Conservation (phyloP, 1,284 basidiomycete genomes). For the Boletus smithii region DNA sequence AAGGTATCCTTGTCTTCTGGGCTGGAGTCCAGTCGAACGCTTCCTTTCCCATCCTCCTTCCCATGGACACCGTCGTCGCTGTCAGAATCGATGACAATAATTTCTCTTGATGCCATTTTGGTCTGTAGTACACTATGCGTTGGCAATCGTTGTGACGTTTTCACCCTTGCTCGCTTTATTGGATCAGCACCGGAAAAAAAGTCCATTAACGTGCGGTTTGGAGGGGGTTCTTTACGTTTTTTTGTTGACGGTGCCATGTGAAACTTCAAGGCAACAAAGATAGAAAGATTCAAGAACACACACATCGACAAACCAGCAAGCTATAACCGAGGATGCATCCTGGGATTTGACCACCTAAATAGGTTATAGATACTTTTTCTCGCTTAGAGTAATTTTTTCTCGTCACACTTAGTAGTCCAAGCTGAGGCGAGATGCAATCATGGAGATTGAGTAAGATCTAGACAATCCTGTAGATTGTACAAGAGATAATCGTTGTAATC, state of each 20-base stretch:
- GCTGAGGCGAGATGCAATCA: too few species aligned
- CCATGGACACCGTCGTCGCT: constrained; percentile 39
- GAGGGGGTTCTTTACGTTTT: constrained; percentile 40
- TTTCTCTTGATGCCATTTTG: constrained; percentile 31
- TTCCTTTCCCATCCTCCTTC: background rate
- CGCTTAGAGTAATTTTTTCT: too few species aligned
- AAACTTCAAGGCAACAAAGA: too few species aligned
- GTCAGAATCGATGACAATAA: constrained; percentile 62
- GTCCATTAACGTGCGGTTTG: constrained; percentile 45
- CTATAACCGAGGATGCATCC: too few species aligned
- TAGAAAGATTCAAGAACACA: too few species aligned
- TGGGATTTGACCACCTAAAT: too few species aligned
- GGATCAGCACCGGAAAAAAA: constrained; percentile 43
- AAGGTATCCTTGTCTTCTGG: constrained; percentile 22
- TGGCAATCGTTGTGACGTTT: constrained; percentile 1
- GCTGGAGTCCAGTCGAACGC: background rate
- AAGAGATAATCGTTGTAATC: too few species aligned
- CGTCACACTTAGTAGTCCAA: too few species aligned
- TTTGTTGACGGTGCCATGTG: constrained; percentile 37
- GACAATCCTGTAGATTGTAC: too few species aligned
- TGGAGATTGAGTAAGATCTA: too few species aligned
- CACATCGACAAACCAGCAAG: background rate
- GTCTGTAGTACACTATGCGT: constrained; percentile 4
- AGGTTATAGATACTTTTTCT: too few species aligned
- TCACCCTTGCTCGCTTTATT: constrained; percentile 24